Evolutionary conservation across 805 yeast genomes (phyloP).

Genomic region (Ogataea nitratoaversa): DNA sequence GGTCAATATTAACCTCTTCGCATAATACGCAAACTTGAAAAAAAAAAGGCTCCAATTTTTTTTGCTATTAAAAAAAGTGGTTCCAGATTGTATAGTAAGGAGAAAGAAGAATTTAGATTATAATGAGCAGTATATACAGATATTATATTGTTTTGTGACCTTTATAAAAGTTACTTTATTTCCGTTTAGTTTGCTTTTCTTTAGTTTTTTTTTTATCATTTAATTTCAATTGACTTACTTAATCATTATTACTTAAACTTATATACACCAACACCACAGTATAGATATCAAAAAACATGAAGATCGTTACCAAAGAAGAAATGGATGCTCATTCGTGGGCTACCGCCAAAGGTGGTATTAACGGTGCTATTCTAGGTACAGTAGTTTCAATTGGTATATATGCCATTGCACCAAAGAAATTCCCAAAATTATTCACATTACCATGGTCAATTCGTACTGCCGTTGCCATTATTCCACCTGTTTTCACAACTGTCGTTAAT

Average conservation of each 20-base stretch:
- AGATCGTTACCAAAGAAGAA: conserved; percentile 63
- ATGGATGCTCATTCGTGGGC: conserved; percentile 58
- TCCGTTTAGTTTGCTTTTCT: too few species aligned
- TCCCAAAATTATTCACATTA: conserved; percentile 38
- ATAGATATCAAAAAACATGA: conserved; percentile 42
- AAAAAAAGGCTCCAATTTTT: too few species aligned
- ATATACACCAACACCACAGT: not conserved
- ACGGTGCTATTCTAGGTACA: conserved; percentile 54
- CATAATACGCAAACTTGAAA: too few species aligned
- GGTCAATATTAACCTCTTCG: too few species aligned
- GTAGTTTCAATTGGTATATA: conserved; percentile 52
- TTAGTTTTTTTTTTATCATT: not conserved
- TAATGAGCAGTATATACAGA: too few species aligned
- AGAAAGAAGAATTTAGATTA: too few species aligned
- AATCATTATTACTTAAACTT: not conserved
- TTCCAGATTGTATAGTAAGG: too few species aligned
- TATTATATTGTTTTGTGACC: too few species aligned
- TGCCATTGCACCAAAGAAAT: conserved; percentile 44
- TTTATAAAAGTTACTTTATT: too few species aligned
- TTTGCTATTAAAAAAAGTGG: too few species aligned
- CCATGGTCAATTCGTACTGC: conserved; percentile 64
- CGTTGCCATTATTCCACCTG: conserved; percentile 63
- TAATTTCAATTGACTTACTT: too few species aligned
- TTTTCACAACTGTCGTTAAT: conserved; percentile 52
- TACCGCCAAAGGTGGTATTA: conserved; percentile 54